A percentile compares a stretch with the other conserved stretches of the same genome.
These are phyloP conservation scores for Drechmeria coniospora DNA, from an alignment of 2,329 filamentous ascomycete genomes.

Conservation along the genomic window DNA sequence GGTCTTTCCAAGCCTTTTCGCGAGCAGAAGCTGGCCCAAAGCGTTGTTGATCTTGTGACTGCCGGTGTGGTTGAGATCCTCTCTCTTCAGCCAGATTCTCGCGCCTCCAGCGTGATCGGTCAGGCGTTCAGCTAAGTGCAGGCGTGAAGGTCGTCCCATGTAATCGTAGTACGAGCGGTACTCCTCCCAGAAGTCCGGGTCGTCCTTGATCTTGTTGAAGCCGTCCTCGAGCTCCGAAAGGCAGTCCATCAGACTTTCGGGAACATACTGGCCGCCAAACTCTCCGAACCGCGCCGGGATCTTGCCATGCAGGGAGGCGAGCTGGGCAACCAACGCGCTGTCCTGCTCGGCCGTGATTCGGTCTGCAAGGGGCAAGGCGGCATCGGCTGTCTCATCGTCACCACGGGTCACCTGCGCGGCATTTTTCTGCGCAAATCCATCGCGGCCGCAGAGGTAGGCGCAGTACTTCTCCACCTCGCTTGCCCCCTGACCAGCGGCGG, in stretches of 20 bases:
- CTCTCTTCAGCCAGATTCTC: constrained; percentile 94
- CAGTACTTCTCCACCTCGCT: constrained; percentile 79
- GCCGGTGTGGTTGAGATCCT: constrained; percentile 94
- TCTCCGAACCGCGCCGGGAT: constrained; percentile 83
- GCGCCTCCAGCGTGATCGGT: constrained; percentile 83
- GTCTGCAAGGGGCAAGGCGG: constrained; percentile 50
- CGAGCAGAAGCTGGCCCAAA: constrained; percentile 79
- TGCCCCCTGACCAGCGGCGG: constrained; percentile 21
- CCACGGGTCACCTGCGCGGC: constrained; percentile 28
- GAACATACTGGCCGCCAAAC: constrained; percentile 94
- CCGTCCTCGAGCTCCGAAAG: constrained; percentile 78
- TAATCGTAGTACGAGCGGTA: constrained; percentile 92
- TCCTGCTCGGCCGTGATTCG: constrained; percentile 43
- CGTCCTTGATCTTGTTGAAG: constrained; percentile 75
- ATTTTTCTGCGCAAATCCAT: constrained; percentile 17
- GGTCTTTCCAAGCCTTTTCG: constrained; percentile 76
- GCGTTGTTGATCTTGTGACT: constrained; percentile 99
- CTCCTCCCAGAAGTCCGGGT: constrained; percentile 92
- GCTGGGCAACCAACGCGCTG: constrained; percentile 59
- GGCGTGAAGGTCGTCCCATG: constrained; percentile 86
- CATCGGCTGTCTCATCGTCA: constrained; percentile 35
- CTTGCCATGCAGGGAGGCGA: constrained; percentile 66
- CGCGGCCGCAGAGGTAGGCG: constrained; percentile 44
- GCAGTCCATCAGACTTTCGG: constrained; percentile 96
- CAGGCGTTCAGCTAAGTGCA: constrained; percentile 77